A percentile compares a stretch with the other conserved stretches of the same genome.
phyloP scores from a whole-genome alignment of 345 rosid species.

The Gossypium ekmanianum region DNA sequence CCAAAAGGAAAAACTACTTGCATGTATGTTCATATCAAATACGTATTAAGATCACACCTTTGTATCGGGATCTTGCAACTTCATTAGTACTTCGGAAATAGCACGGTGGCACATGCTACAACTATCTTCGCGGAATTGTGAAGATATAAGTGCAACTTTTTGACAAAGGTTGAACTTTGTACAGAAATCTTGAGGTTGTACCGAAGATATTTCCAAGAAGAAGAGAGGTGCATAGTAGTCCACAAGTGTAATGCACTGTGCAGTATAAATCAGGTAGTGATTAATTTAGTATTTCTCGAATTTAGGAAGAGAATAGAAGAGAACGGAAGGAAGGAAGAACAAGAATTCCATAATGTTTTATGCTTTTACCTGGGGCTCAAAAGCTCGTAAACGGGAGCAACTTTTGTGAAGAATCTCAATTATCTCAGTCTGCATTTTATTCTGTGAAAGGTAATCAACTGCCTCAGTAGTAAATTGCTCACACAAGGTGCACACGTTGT shows the following conservation, averaged over 20 bases:
- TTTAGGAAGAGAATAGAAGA: neutral
- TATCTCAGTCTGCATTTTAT: slow-evolving; percentile 71
- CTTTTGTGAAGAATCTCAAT: slow-evolving; percentile 50
- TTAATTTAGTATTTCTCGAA: slow-evolving; percentile 1
- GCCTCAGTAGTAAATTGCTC: slow-evolving; percentile 70
- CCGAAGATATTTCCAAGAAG: slow-evolving; percentile 54
- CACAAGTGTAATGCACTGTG: slow-evolving; percentile 74
- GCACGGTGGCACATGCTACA: slow-evolving; percentile 67
- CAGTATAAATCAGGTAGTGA: neutral
- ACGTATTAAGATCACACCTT: slow-evolving; percentile 40
- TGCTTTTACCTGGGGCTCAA: slow-evolving; percentile 54
- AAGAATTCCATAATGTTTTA: neutral
- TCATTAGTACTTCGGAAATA: slow-evolving; percentile 55
- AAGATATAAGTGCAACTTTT: slow-evolving; percentile 33
- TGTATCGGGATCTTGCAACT: slow-evolving; percentile 81
- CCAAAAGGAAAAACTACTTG: neutral
- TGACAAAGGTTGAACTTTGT: slow-evolving; percentile 60
- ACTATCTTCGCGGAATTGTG: slow-evolving; percentile 48
- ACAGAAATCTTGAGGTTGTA: slow-evolving; percentile 61
- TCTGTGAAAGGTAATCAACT: slow-evolving; percentile 56
- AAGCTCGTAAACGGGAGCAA: slow-evolving; percentile 58
- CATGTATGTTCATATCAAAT: neutral
- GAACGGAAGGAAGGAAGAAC: neutral
- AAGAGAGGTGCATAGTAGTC: slow-evolving; percentile 70
- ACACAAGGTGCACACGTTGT: slow-evolving; percentile 65